Evolutionary conservation across 2,329 filamentous ascomycete genomes (phyloP).

Genomic region (Verticillium isaacii): DNA sequence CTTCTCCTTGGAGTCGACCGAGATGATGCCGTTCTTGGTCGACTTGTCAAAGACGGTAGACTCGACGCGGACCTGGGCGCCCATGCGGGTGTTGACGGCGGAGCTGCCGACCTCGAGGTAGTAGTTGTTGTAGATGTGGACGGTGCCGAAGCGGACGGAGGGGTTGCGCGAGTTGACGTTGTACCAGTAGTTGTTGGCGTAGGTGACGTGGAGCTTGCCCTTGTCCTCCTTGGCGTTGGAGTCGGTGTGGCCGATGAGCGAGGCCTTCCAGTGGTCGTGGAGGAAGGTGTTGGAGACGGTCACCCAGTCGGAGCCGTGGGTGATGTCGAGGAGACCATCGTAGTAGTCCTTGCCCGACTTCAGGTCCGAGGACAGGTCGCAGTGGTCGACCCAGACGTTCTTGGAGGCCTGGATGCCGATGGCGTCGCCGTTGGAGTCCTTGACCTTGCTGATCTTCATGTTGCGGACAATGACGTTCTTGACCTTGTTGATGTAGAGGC

Average conservation of each 20-base stretch:
- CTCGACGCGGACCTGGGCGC: constrained; percentile 52
- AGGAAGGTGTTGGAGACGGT: constrained; percentile 37
- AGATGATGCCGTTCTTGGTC: constrained; percentile 29
- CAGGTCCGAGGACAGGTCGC: constrained; percentile 57
- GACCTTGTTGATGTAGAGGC: constrained; percentile 46
- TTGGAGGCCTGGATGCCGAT: constrained; percentile 51
- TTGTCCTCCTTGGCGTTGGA: constrained; percentile 52
- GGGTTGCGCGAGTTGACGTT: constrained; percentile 62
- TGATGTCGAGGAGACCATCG: constrained; percentile 61
- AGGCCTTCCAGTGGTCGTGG: constrained; percentile 53
- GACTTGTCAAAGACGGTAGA: constrained; percentile 44
- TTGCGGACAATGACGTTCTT: constrained; percentile 60
- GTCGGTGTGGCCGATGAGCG: constrained; percentile 56
- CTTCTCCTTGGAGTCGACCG: constrained; percentile 32
- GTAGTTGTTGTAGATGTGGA: constrained; percentile 46
- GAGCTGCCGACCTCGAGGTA: constrained; percentile 34
- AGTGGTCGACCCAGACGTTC: constrained; percentile 65
- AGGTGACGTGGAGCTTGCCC: constrained; percentile 59
- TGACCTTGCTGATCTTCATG: constrained; percentile 52
- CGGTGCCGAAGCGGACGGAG: constrained; percentile 61
- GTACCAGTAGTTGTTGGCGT: constrained; percentile 60
- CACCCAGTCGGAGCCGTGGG: constrained; percentile 58
- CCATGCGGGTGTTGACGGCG: constrained; percentile 51
- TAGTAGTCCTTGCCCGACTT: constrained; percentile 64
- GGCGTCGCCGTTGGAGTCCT: constrained; percentile 52